Evolutionary conservation across 2,329 filamentous ascomycete genomes (phyloP).

Genomic region (Aureobasidium sp.): DNA sequence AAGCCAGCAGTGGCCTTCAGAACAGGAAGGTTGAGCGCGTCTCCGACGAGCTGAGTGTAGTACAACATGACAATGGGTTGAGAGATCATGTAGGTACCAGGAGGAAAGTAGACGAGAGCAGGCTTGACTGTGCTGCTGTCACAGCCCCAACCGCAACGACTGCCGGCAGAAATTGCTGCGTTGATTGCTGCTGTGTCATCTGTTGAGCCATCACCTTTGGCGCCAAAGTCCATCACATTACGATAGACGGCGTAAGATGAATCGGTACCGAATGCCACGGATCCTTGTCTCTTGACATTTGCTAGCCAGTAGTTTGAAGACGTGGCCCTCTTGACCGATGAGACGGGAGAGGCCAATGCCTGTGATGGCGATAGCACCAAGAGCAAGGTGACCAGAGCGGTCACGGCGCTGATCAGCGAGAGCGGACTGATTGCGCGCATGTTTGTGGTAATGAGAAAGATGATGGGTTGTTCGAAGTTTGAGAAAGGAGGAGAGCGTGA

Average conservation of each 20-base stretch:
- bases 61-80: neutral
- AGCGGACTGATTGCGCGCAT: conserved; percentile 9
- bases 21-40: neutral
- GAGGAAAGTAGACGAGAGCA: neutral
- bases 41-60: neutral
- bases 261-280: conserved; percentile 51
- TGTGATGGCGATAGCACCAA: conserved; percentile 3
- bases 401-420: conserved; percentile 8
- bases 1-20: neutral
- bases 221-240: conserved; percentile 37
- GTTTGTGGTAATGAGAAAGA: neutral
- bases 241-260: conserved; percentile 52
- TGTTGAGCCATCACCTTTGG: conserved; percentile 51
- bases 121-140: conserved; percentile 63
- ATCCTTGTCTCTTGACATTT: conserved; percentile 59
- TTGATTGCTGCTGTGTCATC: conserved; percentile 92
- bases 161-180: conserved; percentile 64
- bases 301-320: conserved; percentile 58
- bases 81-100: neutral
- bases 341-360: conserved; percentile 4
- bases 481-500: conserved; percentile 12
- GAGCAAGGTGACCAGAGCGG: conserved; percentile 5
- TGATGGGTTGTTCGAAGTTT: conserved; percentile 1
- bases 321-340: conserved; percentile 22
- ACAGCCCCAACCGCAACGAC: conserved; percentile 71